phyloP scores from a whole-genome alignment of 2,329 filamentous ascomycete species.

The Penicillium sp. region DNA sequence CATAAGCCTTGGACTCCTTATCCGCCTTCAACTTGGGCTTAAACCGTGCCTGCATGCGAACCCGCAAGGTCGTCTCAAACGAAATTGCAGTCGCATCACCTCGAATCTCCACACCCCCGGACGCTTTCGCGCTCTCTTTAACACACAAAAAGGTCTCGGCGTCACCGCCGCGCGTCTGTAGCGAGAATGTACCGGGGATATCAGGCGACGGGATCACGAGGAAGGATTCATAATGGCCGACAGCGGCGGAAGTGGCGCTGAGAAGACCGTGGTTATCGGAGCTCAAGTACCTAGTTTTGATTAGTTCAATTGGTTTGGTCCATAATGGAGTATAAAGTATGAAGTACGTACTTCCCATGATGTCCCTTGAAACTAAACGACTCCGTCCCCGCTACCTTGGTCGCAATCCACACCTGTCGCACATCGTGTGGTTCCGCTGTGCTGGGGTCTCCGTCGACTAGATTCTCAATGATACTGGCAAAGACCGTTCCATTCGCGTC shows the following conservation, averaged over 20 bases:
- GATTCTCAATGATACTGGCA: slow-evolving; percentile 74
- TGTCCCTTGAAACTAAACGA: slow-evolving; percentile 81
- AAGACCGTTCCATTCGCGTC: slow-evolving; percentile 86
- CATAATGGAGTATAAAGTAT: neutral
- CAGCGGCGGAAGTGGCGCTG: slow-evolving; percentile 71
- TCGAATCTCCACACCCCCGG: slow-evolving; percentile 58
- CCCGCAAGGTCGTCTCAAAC: slow-evolving; percentile 66
- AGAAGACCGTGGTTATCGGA: slow-evolving; percentile 79
- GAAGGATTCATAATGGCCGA: slow-evolving; percentile 80
- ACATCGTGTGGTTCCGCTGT: slow-evolving; percentile 95
- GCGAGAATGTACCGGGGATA: slow-evolving; percentile 64
- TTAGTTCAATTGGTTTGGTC: neutral
- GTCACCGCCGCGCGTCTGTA: slow-evolving; percentile 58
- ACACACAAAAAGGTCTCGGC: slow-evolving; percentile 65
- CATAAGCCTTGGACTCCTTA: slow-evolving; percentile 75
- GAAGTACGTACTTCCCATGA: slow-evolving; percentile 63
- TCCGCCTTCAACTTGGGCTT: slow-evolving; percentile 74
- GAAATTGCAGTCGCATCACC: slow-evolving; percentile 66
- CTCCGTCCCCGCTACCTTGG: slow-evolving; percentile 74
- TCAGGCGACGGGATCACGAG: slow-evolving; percentile 57
- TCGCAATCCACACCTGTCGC: slow-evolving; percentile 90
- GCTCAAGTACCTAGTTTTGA: slow-evolving; percentile 56
- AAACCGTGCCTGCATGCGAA: slow-evolving; percentile 93
- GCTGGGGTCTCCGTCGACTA: slow-evolving; percentile 73
- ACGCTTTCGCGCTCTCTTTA: slow-evolving; percentile 49